Evolutionary conservation across 306 rosid genomes (phyloP).

Genomic region (Lathyrus tuberosus): DNA sequence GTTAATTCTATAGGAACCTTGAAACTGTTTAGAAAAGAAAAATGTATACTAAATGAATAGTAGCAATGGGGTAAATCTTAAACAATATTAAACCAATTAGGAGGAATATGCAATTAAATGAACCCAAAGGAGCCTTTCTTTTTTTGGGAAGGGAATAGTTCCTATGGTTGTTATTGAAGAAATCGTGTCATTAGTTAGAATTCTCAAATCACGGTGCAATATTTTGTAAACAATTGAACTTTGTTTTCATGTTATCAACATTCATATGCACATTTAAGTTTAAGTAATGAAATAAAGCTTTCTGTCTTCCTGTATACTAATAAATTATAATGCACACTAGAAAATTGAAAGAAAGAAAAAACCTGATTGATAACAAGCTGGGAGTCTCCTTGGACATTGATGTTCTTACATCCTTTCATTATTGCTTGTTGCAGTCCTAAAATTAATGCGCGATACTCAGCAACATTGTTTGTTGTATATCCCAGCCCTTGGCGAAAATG

Average conservation of each 20-base stretch:
- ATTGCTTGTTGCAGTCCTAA: constrained; percentile 77
- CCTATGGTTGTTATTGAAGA: neutral
- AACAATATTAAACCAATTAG: neutral
- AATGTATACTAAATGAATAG: neutral
- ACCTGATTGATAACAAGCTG: constrained; percentile 88
- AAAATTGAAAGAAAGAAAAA: constrained; percentile 22
- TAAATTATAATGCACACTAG: no score
- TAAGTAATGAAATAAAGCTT: neutral
- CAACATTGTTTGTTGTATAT: constrained; percentile 65
- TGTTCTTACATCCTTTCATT: constrained; percentile 63
- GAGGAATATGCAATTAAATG: neutral
- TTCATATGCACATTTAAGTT: neutral
- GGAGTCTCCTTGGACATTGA: constrained; percentile 72
- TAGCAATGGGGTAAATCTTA: neutral
- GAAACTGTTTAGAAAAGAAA: neutral
- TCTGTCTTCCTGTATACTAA: neutral
- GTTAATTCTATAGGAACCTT: neutral
- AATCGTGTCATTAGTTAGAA: neutral
- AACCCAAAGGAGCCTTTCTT: neutral
- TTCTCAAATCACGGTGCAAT: neutral
- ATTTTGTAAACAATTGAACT: neutral
- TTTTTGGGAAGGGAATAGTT: neutral
- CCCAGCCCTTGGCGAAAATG: constrained; percentile 81
- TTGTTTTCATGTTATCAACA: neutral
- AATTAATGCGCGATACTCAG: constrained; percentile 81